A percentile compares a stretch with the other conserved stretches of the same genome.
phyloP scores from a whole-genome alignment of 1,284 basidiomycete species.

The Boletus sp. region DNA sequence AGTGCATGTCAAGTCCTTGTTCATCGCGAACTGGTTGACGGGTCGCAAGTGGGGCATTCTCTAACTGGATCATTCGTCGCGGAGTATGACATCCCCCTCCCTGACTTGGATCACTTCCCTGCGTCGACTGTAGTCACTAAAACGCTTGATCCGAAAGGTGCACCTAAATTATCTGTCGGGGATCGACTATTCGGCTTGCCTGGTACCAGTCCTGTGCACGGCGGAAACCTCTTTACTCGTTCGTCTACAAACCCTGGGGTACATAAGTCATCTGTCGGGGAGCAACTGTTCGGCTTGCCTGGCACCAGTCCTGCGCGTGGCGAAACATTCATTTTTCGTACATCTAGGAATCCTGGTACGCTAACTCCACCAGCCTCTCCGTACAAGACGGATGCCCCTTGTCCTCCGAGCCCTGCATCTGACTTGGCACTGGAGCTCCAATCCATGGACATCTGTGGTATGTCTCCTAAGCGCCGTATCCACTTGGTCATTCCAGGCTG shows the following conservation, averaged over 20 bases:
- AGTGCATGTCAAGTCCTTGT: not conserved
- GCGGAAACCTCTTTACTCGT: not conserved
- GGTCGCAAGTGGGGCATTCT: not conserved
- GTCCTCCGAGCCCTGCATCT: slow-evolving; percentile 17
- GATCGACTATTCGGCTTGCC: not conserved
- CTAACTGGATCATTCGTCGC: slow-evolving; percentile 16
- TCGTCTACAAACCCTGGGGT: not conserved
- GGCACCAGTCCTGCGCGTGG: slow-evolving; percentile 18
- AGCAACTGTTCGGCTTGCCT: slow-evolving; percentile 7
- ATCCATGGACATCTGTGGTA: slow-evolving; percentile 29
- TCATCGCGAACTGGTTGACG: not conserved
- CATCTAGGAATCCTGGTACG: not conserved
- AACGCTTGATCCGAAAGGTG: not conserved
- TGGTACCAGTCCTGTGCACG: slow-evolving; percentile 1
- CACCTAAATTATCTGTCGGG: slow-evolving; percentile 7
- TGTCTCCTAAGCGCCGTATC: slow-evolving; percentile 12
- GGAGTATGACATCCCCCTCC: slow-evolving; percentile 18
- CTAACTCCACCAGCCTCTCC: slow-evolving; percentile 6
- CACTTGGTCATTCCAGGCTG: slow-evolving; percentile 1
- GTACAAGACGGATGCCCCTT: not conserved
- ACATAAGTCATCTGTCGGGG: slow-evolving; percentile 9
- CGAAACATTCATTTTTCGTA: not conserved
- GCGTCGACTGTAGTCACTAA: not conserved
- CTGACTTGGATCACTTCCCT: slow-evolving; percentile 3
- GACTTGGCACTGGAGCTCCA: slow-evolving; percentile 21